These are phyloP conservation scores for Murraya paniculata DNA, from an alignment of 345 rosid genomes.

Conservation along the genomic window DNA sequence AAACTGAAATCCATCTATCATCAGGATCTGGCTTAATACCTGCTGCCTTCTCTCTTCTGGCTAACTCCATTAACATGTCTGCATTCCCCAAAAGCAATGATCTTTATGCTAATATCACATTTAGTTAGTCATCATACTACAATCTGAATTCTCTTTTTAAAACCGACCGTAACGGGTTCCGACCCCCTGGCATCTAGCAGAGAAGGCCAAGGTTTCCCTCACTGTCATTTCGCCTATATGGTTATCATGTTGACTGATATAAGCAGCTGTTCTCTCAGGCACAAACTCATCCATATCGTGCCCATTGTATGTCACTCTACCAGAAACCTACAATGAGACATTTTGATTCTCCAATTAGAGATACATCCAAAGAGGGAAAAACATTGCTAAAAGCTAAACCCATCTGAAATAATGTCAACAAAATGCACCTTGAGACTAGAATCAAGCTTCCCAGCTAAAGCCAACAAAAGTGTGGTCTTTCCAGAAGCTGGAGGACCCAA, in stretches of 20 bases:
- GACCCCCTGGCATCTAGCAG: slow-evolving; percentile 79
- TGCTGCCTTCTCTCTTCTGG: slow-evolving; percentile 76
- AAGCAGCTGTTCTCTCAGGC: slow-evolving; percentile 50
- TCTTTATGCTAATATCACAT: neutral
- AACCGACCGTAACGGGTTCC: slow-evolving; percentile 53
- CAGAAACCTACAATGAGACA: slow-evolving; percentile 27
- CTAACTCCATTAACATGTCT: slow-evolving; percentile 72
- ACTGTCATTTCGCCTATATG: slow-evolving; percentile 85
- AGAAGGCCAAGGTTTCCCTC: slow-evolving; percentile 81
- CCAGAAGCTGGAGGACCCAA: slow-evolving; percentile 91
- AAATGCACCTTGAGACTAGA: slow-evolving; percentile 43
- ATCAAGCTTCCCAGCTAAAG: slow-evolving; percentile 81
- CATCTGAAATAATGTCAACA: neutral
- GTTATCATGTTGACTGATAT: slow-evolving; percentile 73
- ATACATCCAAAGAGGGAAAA: slow-evolving; percentile 25
- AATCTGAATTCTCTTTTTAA: neutral
- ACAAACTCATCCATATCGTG: slow-evolving; percentile 43
- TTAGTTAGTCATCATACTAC: no score
- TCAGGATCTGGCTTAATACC: slow-evolving; percentile 70
- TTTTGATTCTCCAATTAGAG: neutral
- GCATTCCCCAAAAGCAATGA: neutral
- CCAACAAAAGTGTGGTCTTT: slow-evolving; percentile 71
- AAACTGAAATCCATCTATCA: neutral
- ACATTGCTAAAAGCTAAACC: neutral
- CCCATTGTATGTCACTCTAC: slow-evolving; percentile 49